Conservation (phyloP, 257 asterid species). For the Euphrasia confusa region DNA sequence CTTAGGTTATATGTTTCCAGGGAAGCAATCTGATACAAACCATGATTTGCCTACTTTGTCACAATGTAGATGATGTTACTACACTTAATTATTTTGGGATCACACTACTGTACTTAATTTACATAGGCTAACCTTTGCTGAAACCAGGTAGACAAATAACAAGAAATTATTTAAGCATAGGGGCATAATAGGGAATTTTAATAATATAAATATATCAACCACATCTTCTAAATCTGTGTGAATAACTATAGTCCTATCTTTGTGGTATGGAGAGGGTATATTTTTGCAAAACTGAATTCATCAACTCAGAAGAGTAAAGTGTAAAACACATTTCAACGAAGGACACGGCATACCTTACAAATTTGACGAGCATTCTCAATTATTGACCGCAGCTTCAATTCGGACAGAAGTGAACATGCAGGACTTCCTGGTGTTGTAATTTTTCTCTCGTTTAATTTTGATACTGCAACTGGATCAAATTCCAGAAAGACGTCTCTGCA, state of each 20-base stretch:
- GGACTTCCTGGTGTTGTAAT: conserved; percentile 62
- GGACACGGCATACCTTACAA: conserved; percentile 59
- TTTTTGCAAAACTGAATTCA: conserved; percentile 9
- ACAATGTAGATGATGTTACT: neutral
- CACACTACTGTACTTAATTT: neutral
- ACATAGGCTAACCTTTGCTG: neutral
- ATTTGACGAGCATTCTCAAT: conserved; percentile 91
- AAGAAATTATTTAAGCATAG: neutral
- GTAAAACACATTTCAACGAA: conserved; percentile 37
- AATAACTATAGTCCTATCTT: neutral
- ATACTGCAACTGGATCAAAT: conserved; percentile 80
- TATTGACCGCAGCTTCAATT: conserved; percentile 72
- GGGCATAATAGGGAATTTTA: neutral
- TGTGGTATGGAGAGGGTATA: neutral
- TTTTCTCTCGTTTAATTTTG: conserved; percentile 89
- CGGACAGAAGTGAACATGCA: conserved; percentile 81
- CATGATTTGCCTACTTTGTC: conserved; percentile 4
- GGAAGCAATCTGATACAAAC: neutral
- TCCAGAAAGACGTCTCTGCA: conserved; percentile 86
- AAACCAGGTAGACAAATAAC: neutral
- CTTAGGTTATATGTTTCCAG: conserved; percentile 16
- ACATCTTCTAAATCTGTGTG: neutral
- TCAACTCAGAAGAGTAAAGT: neutral
- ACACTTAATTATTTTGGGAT: neutral
- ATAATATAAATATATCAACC: neutral